Base-by-base conservation (phyloP, 2,329 filamentous ascomycete genomes). In the Fusarium sp. region DNA sequence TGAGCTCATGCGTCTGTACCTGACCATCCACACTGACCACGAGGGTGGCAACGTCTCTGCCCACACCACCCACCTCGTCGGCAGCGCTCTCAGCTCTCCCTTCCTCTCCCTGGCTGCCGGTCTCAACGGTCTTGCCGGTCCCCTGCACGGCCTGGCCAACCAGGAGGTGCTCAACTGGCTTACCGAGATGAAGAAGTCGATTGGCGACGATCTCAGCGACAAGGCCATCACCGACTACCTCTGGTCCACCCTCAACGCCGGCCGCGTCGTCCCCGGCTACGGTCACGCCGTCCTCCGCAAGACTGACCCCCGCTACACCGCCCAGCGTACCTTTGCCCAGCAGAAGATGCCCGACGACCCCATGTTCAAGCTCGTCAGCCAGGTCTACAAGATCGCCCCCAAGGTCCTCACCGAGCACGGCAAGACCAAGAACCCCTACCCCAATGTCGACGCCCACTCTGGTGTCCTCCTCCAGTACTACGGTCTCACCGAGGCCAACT, bases 341-440 rank as follows among this genome's bases (percentile, higher is more conserved):
- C 83, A 94, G 89, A 94, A 98, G 85, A 92, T 98, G 84, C 94
- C 96, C 83, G 91, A 98, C 82, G 97, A 98, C 91, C 95, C 96
- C 81, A 97, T 99, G 95, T 99, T 98, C 94, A 95, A 99, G 92
- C 94, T 99, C 79, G 97, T 99, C 88, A 97, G 94, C 91, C 97
- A 99, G 90, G 97, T 99, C 80, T 99, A 98, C 94, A 99, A 99
- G 94, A 98, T 99, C 81, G 97, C 97, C 76, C 97, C 97, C 77
- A 94, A 93, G 82, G 97, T 99, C 81, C 90, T 99, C 85, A 99
- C 97, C 78, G 95, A 99, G 92, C 97, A 99, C 90, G 97, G 97
- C 89, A 99, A 99, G 94, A 98, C 96, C 90, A 98, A 98, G 94
- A 98, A 98, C 94, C 96, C 96, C 78, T 98, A 91, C 91, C 97